Base-by-base conservation (phyloP, 169 alveolate genomes). In the Babesia caballi region DNA sequence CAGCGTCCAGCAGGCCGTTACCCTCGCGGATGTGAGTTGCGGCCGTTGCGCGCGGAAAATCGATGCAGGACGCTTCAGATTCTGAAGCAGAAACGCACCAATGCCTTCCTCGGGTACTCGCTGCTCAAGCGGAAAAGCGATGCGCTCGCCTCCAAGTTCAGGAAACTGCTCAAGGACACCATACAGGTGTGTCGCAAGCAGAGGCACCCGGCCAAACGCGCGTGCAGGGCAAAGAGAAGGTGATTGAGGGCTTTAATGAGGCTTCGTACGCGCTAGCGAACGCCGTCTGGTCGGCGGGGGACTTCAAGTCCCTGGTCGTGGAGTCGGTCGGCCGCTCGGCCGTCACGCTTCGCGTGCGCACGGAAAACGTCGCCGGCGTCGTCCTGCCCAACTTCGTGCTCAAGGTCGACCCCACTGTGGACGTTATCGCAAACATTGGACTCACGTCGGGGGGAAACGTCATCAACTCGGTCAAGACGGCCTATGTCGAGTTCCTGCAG, bases 361-460 rank as follows among this genome's bases (percentile, higher is more conserved):
- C 95, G 30, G 97, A 96, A 70, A 95, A 95, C 75, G 94, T 96
- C 38, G 99, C 99, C 25, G 99, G 99, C 35, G 99, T 96, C 42
- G 86, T 92, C 61, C 83, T 96, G 36, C 99, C 99, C 21, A 92
- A 86, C 42, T 96, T 94, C 73, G 94, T 85, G 84, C 85, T 94
- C 46, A 90, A 91, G 38, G 90, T 93, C 14, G 97, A 94, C 47
- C 96, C 94, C 35, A 90, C 95, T 54, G 96, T 88, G 33, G 92
- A 85, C 84, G 91, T 78, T 25, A 49, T 88, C 76, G 84, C 94
- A 49, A 81, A 91, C 78, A 61, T 88, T 66, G 93, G 94, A 14
- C 85, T 91, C 40, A 84, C 94, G 28, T 46, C 92, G 38, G 95
- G 95, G 27, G 94, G 94, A 9, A 89, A 90, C 58, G 95, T 91